Evolutionary conservation across 805 yeast genomes (phyloP), one percentile per base, ranked within the genome.

Genomic region (Zygosaccharomyces bailii): DNA sequence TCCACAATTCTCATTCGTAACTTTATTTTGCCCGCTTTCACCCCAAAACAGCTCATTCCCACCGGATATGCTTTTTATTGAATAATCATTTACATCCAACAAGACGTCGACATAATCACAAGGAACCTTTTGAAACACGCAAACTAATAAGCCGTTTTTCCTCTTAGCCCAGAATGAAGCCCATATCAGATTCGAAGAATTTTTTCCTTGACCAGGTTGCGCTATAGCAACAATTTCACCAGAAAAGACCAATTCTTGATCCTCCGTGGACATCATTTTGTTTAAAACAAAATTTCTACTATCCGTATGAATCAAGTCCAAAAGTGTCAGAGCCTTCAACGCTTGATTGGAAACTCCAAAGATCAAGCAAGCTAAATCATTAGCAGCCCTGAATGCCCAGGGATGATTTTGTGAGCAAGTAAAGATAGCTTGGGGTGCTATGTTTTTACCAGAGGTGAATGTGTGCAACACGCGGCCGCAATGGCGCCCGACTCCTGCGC

Each of bases 151-250:
- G 34, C 78, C 78, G 3, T 82, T 82, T 52, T 82, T 80, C 46
- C 79, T 71, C 56, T 89, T 89, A 0, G 93, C 95, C 96, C 96
- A 91, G 44, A 90, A 65, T 0, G 96, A 85, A 8, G 96, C 89
- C 85, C 95, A 82, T 0, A 90, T 85, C 46, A 76, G 69, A 21
- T 75, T 75, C 2, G 56, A 45, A 27, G 39, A 39, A 14, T 44
- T 50, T 18, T 41, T 45, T 8, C 49, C 43, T 38, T 74, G 75
- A 13, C 85, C 84, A 10, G 82, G 79, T 53, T 87, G 75, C 32
- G 77, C 71, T 37, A 89, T 84, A 7, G 95, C 96, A 9, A 88
- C 80, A 38, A 89, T 80, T 55, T 86, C 93, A 46, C 96, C 97
- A 1, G 89, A 77, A 58, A 85, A 85, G 0, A 83, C 77, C 40